Percentiles rank a stretch among this genome's conserved stretches.
These are phyloP conservation scores for Russula abietina DNA, from an alignment of 768 basidiomycete genomes.

Conservation along the genomic window DNA sequence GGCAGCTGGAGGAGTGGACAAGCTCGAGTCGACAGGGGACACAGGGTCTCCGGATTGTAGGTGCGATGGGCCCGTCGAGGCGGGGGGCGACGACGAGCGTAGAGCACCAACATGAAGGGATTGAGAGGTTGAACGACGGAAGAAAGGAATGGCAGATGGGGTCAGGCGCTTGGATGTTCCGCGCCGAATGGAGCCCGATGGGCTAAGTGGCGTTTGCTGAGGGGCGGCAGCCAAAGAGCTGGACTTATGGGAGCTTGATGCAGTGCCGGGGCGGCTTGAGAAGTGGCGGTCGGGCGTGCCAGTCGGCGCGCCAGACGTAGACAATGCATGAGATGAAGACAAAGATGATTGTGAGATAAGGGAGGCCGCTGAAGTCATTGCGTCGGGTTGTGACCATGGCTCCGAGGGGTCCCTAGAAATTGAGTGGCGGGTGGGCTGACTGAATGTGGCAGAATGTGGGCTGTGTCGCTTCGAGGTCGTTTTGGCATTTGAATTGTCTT, in stretches of 20 bases:
- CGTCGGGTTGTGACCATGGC: constrained; percentile 68
- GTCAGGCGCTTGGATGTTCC: constrained; percentile 77
- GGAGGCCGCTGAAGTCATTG: constrained; percentile 74
- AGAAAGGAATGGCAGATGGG: constrained; percentile 90
- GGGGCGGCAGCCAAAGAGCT: constrained; percentile 47
- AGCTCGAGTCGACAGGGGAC: constrained; percentile 48
- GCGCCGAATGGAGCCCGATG: constrained; percentile 61
- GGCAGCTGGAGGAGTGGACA: constrained; percentile 47
- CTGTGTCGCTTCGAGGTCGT: constrained; percentile 57
- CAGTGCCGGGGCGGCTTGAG: constrained; percentile 65
- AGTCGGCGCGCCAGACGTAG: constrained; percentile 38
- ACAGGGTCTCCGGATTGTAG: constrained; percentile 42
- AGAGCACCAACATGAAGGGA: constrained; percentile 55
- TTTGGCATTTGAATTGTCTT: constrained; percentile 37
- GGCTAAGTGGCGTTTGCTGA: constrained; percentile 61
- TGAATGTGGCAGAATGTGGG: constrained; percentile 60
- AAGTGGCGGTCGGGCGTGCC: constrained; percentile 62
- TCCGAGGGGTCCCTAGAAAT: constrained; percentile 55
- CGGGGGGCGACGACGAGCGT: constrained; percentile 44
- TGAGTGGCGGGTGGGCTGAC: constrained; percentile 62
- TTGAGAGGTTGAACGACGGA: constrained; percentile 85
- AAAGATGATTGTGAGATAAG: constrained; percentile 68
- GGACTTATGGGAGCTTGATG: constrained; percentile 69
- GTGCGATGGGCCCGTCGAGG: constrained; percentile 35
- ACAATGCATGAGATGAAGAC: constrained; percentile 49